Conservation (phyloP, 2,329 filamentous ascomycete genomes). For the Chaetomiaceae sp. region DNA sequence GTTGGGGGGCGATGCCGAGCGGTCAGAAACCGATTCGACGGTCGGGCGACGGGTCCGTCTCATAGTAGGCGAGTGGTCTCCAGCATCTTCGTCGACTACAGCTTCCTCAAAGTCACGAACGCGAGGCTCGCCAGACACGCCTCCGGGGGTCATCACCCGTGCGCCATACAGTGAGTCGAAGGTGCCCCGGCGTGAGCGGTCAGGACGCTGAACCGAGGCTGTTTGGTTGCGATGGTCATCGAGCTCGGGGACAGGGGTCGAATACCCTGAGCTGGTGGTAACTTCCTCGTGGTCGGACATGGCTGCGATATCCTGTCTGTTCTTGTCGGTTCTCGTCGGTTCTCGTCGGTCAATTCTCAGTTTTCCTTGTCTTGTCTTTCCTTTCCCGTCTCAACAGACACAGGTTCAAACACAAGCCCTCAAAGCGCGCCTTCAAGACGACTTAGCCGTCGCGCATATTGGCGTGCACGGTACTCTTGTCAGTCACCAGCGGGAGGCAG, state of each 20-base stretch:
- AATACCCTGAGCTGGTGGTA: conserved; percentile 58
- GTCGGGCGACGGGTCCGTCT: conserved; percentile 50
- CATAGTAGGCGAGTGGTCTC: conserved; percentile 39
- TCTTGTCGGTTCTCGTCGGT: neutral
- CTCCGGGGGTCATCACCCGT: conserved; percentile 41
- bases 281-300: conserved; percentile 66
- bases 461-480: conserved; percentile 15
- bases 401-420: conserved; percentile 21
- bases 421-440: conserved; percentile 18
- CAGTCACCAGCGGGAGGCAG: conserved; percentile 31
- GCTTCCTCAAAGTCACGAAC: conserved; percentile 85
- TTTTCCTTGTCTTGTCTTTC: neutral
- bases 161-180: conserved; percentile 64
- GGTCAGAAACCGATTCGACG: conserved; percentile 51
- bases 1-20: conserved; percentile 84
- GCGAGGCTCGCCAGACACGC: conserved; percentile 37
- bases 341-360: too few species aligned
- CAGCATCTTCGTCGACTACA: conserved; percentile 68
- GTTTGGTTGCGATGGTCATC: conserved; percentile 79
- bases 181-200: conserved; percentile 63
- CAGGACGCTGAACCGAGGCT: conserved; percentile 53
- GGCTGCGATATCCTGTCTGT: conserved; percentile 29
- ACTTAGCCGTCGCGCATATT: conserved; percentile 28
- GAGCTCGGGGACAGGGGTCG: conserved; percentile 71
- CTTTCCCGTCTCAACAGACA: conserved; percentile 1